phyloP scores from a whole-genome alignment of 176 grass and related monocot species.

The Rhynchospora tenuis region DNA sequence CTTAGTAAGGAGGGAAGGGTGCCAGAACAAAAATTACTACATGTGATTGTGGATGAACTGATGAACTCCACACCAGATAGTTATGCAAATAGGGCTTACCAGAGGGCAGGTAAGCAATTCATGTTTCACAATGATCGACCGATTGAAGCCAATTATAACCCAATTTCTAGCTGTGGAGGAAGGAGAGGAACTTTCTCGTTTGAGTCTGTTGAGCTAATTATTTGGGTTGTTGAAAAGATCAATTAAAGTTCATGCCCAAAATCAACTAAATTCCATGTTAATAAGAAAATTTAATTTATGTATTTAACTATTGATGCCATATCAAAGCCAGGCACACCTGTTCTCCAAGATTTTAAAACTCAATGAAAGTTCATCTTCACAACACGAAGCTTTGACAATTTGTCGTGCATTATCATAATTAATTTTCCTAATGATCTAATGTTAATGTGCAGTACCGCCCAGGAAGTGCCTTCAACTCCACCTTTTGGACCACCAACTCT shows the following conservation, averaged over 20 bases:
- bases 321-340: not conserved
- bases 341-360: not conserved
- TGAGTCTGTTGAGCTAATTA: not conserved
- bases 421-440: not conserved
- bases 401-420: not conserved
- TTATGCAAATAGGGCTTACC: not conserved
- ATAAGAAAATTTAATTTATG: not conserved
- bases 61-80: not conserved
- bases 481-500: constrained; percentile 89
- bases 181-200: not conserved
- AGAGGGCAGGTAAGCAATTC: not conserved
- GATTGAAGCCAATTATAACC: not conserved
- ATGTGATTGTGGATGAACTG: not conserved
- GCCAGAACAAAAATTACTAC: not conserved
- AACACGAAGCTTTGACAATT: not conserved
- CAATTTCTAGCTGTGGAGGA: not conserved
- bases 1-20: not conserved
- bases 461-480: constrained; percentile 60
- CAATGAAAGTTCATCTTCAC: not conserved
- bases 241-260: not conserved
- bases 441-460: constrained; percentile 58
- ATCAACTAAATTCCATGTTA: not conserved
- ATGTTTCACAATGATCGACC: not conserved
- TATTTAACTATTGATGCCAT: not conserved
- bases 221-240: not conserved